These are phyloP conservation scores for Puccinia novopanici DNA, from an alignment of 1,284 basidiomycete genomes.

Conservation along the genomic window DNA sequence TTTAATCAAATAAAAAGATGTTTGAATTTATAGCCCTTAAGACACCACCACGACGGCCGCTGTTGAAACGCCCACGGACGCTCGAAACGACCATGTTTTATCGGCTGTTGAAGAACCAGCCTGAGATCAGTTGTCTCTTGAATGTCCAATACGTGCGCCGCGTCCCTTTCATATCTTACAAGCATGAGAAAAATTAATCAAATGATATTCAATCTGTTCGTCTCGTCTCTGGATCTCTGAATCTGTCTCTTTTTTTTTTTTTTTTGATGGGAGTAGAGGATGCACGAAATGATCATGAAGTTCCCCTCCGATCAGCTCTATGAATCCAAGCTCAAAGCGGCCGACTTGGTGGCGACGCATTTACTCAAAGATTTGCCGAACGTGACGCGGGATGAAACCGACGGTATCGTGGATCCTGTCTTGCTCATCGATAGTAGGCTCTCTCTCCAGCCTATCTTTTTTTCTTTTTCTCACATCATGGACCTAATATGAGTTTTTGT, in stretches of 20 bases:
- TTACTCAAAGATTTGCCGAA: conserved; percentile 73
- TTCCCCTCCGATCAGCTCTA: conserved; percentile 87
- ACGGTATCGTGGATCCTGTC: conserved; percentile 73
- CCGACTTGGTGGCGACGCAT: conserved; percentile 71
- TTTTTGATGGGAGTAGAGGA: conserved; percentile 61
- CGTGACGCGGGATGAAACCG: conserved; percentile 65
- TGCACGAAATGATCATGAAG: conserved; percentile 80
- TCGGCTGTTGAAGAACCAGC: conserved; percentile 27
- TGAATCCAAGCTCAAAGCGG: conserved; percentile 70
- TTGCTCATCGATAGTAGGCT: conserved; percentile 79
- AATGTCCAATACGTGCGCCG: conserved; percentile 42
- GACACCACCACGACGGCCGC: conserved; percentile 20
- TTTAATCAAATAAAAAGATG: neutral
- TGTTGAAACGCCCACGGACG: conserved; percentile 37
- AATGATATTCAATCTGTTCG: neutral
- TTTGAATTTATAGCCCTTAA: conserved; percentile 6
- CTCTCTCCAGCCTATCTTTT: conserved; percentile 29
- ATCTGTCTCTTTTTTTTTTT: no score
- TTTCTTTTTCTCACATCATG: neutral
- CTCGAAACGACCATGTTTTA: conserved; percentile 48
- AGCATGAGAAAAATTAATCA: neutral
- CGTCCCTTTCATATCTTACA: neutral
- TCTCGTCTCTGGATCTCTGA: neutral
- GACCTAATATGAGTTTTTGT: neutral
- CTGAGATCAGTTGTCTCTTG: conserved; percentile 42